Percentiles rank a stretch among this genome's conserved stretches.
These are phyloP conservation scores for Manihot esculenta DNA, from an alignment of 441 rosid genomes.

Conservation along the genomic window DNA sequence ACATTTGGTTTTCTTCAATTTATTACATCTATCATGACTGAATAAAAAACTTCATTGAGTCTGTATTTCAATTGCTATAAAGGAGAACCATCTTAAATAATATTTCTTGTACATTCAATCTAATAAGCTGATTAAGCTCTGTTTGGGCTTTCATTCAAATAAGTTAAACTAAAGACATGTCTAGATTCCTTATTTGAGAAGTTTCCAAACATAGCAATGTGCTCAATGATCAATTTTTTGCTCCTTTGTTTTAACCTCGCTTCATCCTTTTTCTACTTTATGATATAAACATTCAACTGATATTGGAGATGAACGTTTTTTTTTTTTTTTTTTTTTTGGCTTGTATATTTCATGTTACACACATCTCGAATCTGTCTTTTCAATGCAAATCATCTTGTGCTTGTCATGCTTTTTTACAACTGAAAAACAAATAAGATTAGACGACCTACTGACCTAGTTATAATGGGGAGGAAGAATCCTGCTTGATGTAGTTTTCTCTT, in stretches of 20 bases:
- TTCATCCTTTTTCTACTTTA: background rate
- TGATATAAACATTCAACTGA: background rate
- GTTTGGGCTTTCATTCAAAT: background rate
- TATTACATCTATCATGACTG: no score
- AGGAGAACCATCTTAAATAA: no score
- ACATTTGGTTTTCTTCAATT: no score
- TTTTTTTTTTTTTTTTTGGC: background rate
- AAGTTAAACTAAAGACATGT: background rate
- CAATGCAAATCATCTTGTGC: background rate
- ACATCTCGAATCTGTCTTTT: background rate
- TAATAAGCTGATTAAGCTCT: no score
- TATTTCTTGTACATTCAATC: no score
- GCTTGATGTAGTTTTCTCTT: conserved; percentile 12
- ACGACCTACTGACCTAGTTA: no score
- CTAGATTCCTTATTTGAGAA: background rate
- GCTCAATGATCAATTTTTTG: background rate
- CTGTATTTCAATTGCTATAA: no score
- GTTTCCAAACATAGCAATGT: background rate
- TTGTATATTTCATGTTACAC: background rate
- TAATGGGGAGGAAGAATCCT: background rate
- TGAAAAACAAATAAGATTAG: background rate
- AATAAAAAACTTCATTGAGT: no score
- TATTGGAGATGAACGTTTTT: background rate
- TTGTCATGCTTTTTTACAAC: background rate
- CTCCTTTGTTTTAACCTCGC: background rate